Base-by-base conservation (phyloP, 2,329 filamentous ascomycete genomes). In the Aspergillus awamori region DNA sequence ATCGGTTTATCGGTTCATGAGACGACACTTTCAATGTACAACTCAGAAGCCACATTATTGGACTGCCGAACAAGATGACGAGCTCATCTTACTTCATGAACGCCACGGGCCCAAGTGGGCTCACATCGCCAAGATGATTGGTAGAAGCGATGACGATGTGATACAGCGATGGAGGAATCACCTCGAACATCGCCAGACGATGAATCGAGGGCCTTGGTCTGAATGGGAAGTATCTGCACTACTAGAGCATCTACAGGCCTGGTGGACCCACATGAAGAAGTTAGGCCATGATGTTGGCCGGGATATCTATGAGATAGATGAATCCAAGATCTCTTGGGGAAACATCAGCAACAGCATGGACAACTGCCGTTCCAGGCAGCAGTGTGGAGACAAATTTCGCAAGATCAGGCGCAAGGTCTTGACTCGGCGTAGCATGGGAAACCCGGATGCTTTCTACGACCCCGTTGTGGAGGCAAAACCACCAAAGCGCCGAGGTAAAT, bases 81-180 rank as follows among this genome's bases (percentile, higher is more conserved):
- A 80, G 54, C 72, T 81, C 4, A 65, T 76, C 22, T 51, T 60
- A 5, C 68, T 80, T 7, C 61, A 72, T 48, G 58, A 63, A 6
- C 55, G 69, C 20, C 56, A 76, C 45, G 77, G 77, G 1, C 64
- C 74, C 2, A 77, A 76, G 63, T 80, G 68, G 63, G 69, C 72
- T 4, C 64, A 69, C 1, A 78, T 81, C 54, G 76, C 75, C 26
- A 74, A 70, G 53, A 58, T 74, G 6, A 59, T 80, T 38, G 75
- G 73, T 7, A 71, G 79, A 24, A 77, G 70, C 13, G 70, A 73
- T 24, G 78, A 80, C 57, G 76, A 79, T 60, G 77, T 80, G 20
- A 73, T 73, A 5, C 78, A 80, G 62, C 67, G 78, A 38, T 80
- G 78, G 77, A 76, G 77, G 56, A 79, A 80, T 57, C 72, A 71